These are phyloP conservation scores for Trichomonas vaginalis DNA, from an alignment of 208 protist genomes.

Conservation along the genomic window DNA sequence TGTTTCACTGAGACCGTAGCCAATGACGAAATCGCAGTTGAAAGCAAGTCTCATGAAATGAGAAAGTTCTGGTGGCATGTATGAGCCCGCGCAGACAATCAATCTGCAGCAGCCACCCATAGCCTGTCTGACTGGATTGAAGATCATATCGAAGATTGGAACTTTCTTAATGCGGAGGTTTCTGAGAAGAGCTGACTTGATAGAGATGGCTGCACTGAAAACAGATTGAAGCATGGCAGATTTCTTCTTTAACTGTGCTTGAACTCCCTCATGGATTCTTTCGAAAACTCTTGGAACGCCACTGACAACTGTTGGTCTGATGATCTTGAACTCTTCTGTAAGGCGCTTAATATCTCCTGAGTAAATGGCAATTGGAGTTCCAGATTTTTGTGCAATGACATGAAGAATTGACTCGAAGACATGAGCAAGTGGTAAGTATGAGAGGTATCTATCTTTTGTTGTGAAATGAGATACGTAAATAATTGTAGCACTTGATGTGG, in stretches of 20 bases:
- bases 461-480: neutral
- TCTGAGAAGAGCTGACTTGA: neutral
- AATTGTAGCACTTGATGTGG: neutral
- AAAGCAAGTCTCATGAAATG: slow-evolving; percentile 21
- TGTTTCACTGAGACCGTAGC: slow-evolving; percentile 25
- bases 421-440: slow-evolving; percentile 26
- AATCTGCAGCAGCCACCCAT: neutral
- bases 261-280: neutral
- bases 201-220: neutral
- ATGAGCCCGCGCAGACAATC: slow-evolving; percentile 10
- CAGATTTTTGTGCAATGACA: neutral
- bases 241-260: neutral
- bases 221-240: neutral
- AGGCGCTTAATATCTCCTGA: neutral
- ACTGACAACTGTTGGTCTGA: neutral
- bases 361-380: neutral
- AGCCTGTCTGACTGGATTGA: neutral
- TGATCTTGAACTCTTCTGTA: slow-evolving; percentile 21
- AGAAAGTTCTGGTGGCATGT: neutral
- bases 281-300: neutral
- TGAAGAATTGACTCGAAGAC: slow-evolving; percentile 17
- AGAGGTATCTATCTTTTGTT: neutral
- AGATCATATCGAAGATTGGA: neutral
- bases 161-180: neutral
- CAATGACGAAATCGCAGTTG: neutral